A percentile compares a stretch with the other conserved stretches of the same genome.
phyloP scores from a whole-genome alignment of 805 yeast genomes.

The Pichia scutulata region DNA sequence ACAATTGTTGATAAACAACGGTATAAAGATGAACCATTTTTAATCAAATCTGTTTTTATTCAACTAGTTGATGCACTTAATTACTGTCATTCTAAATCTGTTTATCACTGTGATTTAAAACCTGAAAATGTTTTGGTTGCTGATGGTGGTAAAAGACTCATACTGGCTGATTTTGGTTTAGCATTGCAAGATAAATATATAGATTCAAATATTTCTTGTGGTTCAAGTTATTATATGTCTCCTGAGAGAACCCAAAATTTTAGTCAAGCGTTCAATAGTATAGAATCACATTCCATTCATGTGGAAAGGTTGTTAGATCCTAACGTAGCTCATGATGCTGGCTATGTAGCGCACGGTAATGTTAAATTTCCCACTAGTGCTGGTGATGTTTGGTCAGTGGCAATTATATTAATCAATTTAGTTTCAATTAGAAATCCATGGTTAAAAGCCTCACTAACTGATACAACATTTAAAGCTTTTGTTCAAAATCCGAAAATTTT shows the following conservation, averaged over 20 bases:
- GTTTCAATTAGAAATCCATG: slow-evolving; percentile 85
- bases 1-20: slow-evolving; percentile 71
- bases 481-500: slow-evolving; percentile 48
- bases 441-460: slow-evolving; percentile 68
- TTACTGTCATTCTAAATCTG: slow-evolving; percentile 74
- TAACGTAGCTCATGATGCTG: slow-evolving; percentile 9
- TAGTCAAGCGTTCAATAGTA: slow-evolving; percentile 29
- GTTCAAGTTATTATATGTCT: slow-evolving; percentile 87
- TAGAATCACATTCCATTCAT: slow-evolving; percentile 27
- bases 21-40: slow-evolving; percentile 44
- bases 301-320: slow-evolving; percentile 21
- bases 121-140: slow-evolving; percentile 86
- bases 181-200: slow-evolving; percentile 55
- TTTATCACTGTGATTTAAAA: slow-evolving; percentile 90
- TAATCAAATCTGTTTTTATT: slow-evolving; percentile 50
- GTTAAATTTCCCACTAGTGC: slow-evolving; percentile 54
- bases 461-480: slow-evolving; percentile 59
- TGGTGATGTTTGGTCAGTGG: slow-evolving; percentile 85
- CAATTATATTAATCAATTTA: slow-evolving; percentile 71
- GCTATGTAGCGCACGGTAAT: slow-evolving; percentile 19
- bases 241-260: slow-evolving; percentile 61
- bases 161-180: slow-evolving; percentile 83
- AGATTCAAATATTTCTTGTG: slow-evolving; percentile 71
- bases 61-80: slow-evolving; percentile 80
- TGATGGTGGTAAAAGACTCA: slow-evolving; percentile 44